These are phyloP conservation scores for Anthracocystis setariae DNA, from an alignment of 1,284 basidiomycete species.

Conservation along the genomic window DNA sequence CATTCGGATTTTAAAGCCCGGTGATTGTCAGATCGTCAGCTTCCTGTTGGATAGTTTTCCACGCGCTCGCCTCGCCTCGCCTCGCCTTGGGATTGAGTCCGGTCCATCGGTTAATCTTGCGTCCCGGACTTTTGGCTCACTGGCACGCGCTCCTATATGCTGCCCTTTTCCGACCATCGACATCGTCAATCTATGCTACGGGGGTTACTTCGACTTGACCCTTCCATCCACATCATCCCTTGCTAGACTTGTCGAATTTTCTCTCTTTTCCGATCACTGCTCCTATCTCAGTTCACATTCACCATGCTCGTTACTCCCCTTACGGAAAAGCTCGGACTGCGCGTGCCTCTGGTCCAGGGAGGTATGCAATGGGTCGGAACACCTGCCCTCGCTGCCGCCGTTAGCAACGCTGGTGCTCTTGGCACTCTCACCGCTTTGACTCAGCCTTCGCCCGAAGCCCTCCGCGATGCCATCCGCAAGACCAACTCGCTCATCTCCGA, in stretches of 20 bases:
- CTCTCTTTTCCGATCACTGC: not conserved
- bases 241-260: no score
- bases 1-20: no score
- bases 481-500: conserved; percentile 70
- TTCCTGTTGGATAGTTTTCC: no score
- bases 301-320: conserved; percentile 65
- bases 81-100: no score
- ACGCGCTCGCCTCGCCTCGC: no score
- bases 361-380: conserved; percentile 76
- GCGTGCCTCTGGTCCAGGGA: conserved; percentile 64
- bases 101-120: not conserved
- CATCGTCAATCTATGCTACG: not conserved
- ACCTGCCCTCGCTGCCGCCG: conserved; percentile 79
- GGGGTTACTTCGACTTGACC: not conserved
- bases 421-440: conserved; percentile 88
- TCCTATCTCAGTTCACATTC: not conserved
- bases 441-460: conserved; percentile 83
- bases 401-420: conserved; percentile 86
- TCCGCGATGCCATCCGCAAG: conserved; percentile 84
- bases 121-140: not conserved
- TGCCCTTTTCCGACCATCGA: not conserved
- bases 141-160: no score
- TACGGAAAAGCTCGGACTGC: conserved; percentile 68
- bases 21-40: no score
- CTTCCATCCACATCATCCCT: not conserved